Evolutionary conservation across 2,329 filamentous ascomycete genomes (phyloP).

Genomic region (Colletotrichum sp.): DNA sequence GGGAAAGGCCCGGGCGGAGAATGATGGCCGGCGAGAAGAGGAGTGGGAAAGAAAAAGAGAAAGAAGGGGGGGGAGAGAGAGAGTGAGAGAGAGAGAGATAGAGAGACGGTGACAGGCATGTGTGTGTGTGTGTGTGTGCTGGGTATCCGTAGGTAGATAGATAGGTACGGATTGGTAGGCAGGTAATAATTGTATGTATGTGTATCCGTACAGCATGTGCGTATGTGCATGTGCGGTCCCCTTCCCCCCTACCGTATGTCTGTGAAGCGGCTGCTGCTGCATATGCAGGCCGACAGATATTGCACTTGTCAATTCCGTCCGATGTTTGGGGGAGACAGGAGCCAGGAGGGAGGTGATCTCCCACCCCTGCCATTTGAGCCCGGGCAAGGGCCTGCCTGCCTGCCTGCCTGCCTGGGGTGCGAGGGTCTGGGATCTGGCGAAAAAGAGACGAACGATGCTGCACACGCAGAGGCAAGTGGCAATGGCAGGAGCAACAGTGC

Average conservation of each 20-base stretch:
- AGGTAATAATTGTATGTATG: neutral
- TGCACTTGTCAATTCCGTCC: slow-evolving; percentile 6
- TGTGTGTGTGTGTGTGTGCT: neutral
- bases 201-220: neutral
- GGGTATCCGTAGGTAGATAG: neutral
- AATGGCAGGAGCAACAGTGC: neutral
- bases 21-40: neutral
- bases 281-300: slow-evolving; percentile 1
- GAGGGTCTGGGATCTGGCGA: neutral
- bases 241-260: neutral
- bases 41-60: neutral
- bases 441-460: neutral
- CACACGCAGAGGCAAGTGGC: neutral
- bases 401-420: neutral
- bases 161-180: neutral
- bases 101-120: neutral
- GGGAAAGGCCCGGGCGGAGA: neutral
- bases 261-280: neutral
- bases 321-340: neutral
- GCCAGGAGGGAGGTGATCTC: neutral
- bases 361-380: neutral
- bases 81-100: neutral
- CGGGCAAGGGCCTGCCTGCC: neutral
- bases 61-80: neutral
- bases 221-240: neutral